Percentiles rank a stretch among this genome's conserved stretches.
Conservation (phyloP, 345 rosid genomes). For the Populus ilicifolia region DNA sequence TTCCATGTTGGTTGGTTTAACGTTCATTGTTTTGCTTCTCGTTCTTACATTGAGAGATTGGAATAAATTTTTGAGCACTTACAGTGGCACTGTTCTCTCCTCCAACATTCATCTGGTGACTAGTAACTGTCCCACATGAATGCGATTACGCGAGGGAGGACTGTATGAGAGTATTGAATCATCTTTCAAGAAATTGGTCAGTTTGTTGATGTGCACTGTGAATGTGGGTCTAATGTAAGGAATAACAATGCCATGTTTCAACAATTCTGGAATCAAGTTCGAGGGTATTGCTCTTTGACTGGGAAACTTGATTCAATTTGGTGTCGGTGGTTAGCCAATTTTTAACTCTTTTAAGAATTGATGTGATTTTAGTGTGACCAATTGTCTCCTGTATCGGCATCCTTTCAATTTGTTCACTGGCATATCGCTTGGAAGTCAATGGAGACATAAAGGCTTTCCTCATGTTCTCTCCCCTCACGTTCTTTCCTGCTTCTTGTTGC, state of each 20-base stretch:
- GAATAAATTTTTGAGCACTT: too few species aligned
- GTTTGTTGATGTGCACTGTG: neutral
- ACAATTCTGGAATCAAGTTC: neutral
- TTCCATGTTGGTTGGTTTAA: too few species aligned
- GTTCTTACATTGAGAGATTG: too few species aligned
- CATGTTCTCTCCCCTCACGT: conserved; percentile 8
- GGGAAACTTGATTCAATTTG: conserved; percentile 1
- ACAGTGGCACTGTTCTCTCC: too few species aligned
- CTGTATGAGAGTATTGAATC: neutral
- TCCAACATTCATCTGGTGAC: too few species aligned
- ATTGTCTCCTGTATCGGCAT: neutral
- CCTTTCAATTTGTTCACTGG: neutral
- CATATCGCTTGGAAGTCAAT: conserved; percentile 6
- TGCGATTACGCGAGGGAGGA: neutral
- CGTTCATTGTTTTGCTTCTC: too few species aligned
- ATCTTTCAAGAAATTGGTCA: neutral
- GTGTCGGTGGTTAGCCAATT: neutral
- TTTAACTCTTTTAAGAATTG: neutral
- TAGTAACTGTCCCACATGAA: neutral
- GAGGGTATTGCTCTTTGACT: neutral
- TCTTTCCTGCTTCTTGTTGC: conserved; percentile 29
- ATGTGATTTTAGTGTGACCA: conserved; percentile 2
- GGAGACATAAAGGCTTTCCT: neutral
- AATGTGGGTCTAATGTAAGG: neutral
- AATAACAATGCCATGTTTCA: neutral